Evolutionary conservation across 192 early-diverging fungal genomes (phyloP), one percentile per base, ranked within the genome.

Genomic region (Coemansia erecta): DNA sequence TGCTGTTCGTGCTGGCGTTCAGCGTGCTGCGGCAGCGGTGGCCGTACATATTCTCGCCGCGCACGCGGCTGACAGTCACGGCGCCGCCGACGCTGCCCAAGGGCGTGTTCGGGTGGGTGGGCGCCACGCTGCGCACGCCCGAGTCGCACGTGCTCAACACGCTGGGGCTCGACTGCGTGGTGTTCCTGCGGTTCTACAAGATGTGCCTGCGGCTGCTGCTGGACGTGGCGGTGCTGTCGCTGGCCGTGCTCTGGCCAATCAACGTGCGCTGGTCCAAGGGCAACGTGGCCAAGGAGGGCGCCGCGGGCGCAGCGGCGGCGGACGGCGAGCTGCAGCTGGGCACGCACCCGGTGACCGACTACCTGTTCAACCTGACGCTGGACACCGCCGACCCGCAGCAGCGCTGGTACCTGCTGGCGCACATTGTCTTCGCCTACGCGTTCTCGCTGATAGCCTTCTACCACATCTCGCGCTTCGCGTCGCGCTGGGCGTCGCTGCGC

Each of bases 111-210:
- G 75, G 81, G n/a, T 82, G 81, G 81, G 23, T 82, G 3, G 23
- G 71, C 45, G 70, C 75, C 13, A 73, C 71, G 3, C 64, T 77
- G 61, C 64, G 64, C 26, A 78, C 81, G 43, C 67, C 81, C 15
- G 81, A 82, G 53, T 67, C 76, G 11, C 72, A 75, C 40, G 70
- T 82, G 9, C 68, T 82, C 50, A 73, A 78, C 28, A 78, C 81
- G 11, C 45, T 82, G 26, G 81, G 81, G 0, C 63, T 82, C 49
- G 81, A 82, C 40, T 67, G 68, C 8, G 72, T 82, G 47, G 61
- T 82, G 19, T 82, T 78, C 28, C 45, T 82, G 62, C 61, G 81
- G 21, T 82, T 82, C 61, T 77, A 76, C 50, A 81, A 77, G 21
- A 68, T 81, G 70, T 73, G 80, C 43, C 73, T 71, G 58, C 60